Base-by-base conservation (phyloP, 805 yeast genomes). In the Saccharomyces jurei region DNA sequence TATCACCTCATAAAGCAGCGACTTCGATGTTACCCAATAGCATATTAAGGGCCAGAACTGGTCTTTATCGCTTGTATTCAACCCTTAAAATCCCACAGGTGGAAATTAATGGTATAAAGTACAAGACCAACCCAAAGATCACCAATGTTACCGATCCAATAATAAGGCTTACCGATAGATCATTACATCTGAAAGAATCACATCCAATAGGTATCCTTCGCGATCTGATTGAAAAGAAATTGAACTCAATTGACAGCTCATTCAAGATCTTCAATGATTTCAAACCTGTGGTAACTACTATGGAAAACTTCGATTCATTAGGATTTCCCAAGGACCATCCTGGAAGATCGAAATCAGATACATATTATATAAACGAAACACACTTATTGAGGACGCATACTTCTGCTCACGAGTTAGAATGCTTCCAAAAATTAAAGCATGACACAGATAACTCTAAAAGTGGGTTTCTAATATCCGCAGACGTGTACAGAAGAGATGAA, bases 261-360 rank as follows among this genome's bases (percentile, higher is more conserved):
- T 83, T 83, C 61, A 50, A 51, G 3, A 56, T 62, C 17, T 89
- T 84, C 71, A 87, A 86, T 66, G 80, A 87, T 54, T 89, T 90
- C 71, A 76, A 79, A 56, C 97, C 99, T 0, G 87, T 81, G 1
- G 99, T 94, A 0, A 77, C 91, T 2, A 86, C 82, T 1, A 80
- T 75, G 64, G 88, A 92, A 64, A 94, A 94, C 68, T 94, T 94
- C 66, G 99, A 94, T 68, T 87, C 86, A 1, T 77, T 94, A 41
- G 97, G 96, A 0, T 92, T 94, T 69, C 96, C 97, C 1, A 63
- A 69, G 36, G 96, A 91, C 65, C 99, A 94, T 68, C 96, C 96
- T 0, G 97, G 99, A 2, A 78, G 99, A 64, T 82, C 94, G 21
- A 87, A 81, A 63, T 86, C 96, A 2, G 99, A 94, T 68, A 92